phyloP scores from a whole-genome alignment of 805 yeast species.

The Teunomyces pallodes region DNA sequence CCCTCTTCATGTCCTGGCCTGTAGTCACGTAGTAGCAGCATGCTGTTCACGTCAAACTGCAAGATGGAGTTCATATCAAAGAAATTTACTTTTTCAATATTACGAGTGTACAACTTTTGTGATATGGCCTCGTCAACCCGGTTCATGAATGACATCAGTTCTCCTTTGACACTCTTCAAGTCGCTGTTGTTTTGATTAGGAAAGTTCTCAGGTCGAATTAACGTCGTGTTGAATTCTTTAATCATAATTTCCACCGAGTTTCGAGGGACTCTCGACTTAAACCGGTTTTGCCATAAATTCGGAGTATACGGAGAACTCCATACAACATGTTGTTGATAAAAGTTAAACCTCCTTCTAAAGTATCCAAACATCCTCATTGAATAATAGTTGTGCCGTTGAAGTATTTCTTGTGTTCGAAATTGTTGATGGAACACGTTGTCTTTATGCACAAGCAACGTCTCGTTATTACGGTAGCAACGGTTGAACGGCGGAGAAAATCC shows the following conservation, averaged over 20 bases:
- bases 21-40: constrained; percentile 24
- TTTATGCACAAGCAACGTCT: constrained; percentile 6
- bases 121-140: constrained; percentile 21
- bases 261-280: constrained; percentile 12
- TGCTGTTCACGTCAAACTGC: constrained; percentile 23
- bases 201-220: constrained; percentile 11
- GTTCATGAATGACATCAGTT: constrained; percentile 10
- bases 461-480: constrained; percentile 10
- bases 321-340: constrained; percentile 14
- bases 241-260: constrained; percentile 9
- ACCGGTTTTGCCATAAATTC: constrained; percentile 11
- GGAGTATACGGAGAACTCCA: constrained; percentile 17
- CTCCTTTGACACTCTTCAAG: background rate
- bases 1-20: constrained; percentile 14
- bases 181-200: constrained; percentile 6
- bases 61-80: constrained; percentile 16
- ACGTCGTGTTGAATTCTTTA: constrained; percentile 7
- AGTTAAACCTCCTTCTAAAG: constrained; percentile 17
- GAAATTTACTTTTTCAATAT: constrained; percentile 25
- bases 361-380: constrained; percentile 22
- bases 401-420: constrained; percentile 11
- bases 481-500: constrained; percentile 16
- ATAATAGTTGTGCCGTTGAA: constrained; percentile 25
- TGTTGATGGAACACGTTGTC: constrained; percentile 8
- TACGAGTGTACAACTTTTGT: constrained; percentile 21